Evolutionary conservation across 768 basidiomycete genomes (phyloP), one percentile per base, ranked within the genome.

Genomic region (Termitomyces sp.): DNA sequence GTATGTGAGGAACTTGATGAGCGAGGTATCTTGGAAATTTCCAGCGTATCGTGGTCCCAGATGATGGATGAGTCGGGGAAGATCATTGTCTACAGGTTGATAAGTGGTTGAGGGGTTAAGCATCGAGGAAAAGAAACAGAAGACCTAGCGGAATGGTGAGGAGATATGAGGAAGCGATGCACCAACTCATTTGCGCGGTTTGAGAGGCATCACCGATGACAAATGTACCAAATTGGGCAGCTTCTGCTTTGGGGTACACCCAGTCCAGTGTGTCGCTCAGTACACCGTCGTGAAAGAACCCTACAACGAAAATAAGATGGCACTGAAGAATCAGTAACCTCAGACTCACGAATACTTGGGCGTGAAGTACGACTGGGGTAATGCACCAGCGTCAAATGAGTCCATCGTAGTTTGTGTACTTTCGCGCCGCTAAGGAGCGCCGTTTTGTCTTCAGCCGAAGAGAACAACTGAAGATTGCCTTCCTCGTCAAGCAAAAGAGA

Each of bases 1-100:
- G 68, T 94, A 94, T 0, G 92, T 94, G 48, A 94, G 72, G 67
- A 92, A 92, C 46, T 81, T 85, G 61, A 84, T 74, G 36, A 93
- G 77, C 3, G 79, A 67, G 9, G 77, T 78, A 48, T 91, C 88
- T 66, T 92, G 91, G 68, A 92, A 91, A 44, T 84, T 85, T 22
- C 84, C 86, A 1, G 76, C 75, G 59, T 94, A 94, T 44, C 86
- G 81, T 9, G 92, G 92, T 4, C 91, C 88, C 12, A 94, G 81
- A 63, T 92, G 88, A 64, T 93, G 87, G 36, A 92, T 79, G 46
- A 94, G 79, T 16, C 88, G 80, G 6, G 85, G 83, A 5, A 91
- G 67, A 58, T 90, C 88, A 53, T 92, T 86, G 16, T 76, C 89
- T 89, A 50, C 22, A 31, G 27, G 20, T 14, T 24, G 27, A 27